Percentiles rank a stretch among this genome's conserved stretches.
phyloP scores from a whole-genome alignment of 495 filamentous ascomycete species.

The Sphaerosporella brunnea region DNA sequence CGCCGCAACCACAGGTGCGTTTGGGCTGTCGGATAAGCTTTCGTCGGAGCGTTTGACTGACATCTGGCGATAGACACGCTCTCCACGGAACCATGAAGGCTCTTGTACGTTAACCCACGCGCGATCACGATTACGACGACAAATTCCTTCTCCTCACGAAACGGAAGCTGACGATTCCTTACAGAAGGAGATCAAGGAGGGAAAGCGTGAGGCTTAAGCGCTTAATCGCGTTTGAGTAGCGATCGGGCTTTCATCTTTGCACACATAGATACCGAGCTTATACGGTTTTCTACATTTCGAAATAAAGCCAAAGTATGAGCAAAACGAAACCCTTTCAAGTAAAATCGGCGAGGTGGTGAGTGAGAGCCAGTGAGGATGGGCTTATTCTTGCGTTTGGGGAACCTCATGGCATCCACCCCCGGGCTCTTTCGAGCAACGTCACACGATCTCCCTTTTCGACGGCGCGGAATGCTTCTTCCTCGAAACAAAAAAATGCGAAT shows the following conservation, averaged over 20 bases:
- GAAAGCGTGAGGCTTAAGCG: conserved; percentile 82
- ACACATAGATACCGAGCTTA: conserved; percentile 7
- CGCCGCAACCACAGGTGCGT: conserved; percentile 76
- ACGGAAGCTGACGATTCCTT: conserved; percentile 32
- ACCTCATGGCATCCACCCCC: neutral
- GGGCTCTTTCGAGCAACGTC: neutral
- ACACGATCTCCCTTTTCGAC: neutral
- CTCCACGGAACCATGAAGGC: conserved; percentile 96
- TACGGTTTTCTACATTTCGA: conserved; percentile 19
- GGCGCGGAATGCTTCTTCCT: neutral
- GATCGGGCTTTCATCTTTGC: conserved; percentile 5
- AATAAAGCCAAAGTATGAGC: no score
- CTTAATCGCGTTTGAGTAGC: conserved; percentile 34
- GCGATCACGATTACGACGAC: neutral
- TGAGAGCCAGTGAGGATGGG: neutral
- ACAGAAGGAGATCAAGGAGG: conserved; percentile 96
- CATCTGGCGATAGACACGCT: conserved; percentile 44
- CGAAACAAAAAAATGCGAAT: neutral
- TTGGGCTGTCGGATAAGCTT: neutral
- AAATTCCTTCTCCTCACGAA: no score
- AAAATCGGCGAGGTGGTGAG: conserved; percentile 17
- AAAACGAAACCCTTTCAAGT: no score
- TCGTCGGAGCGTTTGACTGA: neutral
- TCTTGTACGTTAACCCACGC: conserved; percentile 54
- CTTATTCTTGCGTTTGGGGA: neutral